Conservation (phyloP, 2,329 filamentous ascomycete genomes). For the Paecilomyces fulvus region DNA sequence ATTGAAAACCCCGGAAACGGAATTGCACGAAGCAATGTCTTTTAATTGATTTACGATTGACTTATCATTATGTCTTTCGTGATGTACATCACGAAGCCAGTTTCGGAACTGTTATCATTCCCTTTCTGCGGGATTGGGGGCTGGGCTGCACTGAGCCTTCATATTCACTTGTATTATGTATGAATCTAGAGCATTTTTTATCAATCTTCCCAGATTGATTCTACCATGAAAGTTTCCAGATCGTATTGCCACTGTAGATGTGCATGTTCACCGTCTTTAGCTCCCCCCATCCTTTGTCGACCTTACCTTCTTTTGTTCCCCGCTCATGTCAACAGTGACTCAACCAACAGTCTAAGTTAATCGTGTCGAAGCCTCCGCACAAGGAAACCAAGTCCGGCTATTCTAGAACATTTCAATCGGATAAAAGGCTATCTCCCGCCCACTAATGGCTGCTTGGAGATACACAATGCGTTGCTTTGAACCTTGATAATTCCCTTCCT, state of each 20-base stretch:
- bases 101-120: neutral
- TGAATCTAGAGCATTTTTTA: neutral
- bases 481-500: neutral
- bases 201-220: neutral
- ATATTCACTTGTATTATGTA: neutral
- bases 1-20: slow-evolving; percentile 27
- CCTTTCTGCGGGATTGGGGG: neutral
- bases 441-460: neutral
- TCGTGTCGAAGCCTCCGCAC: neutral
- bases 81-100: neutral
- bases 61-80: neutral
- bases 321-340: neutral
- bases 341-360: neutral
- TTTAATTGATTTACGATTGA: neutral
- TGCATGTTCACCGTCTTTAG: neutral
- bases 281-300: neutral
- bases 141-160: neutral
- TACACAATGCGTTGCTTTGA: neutral
- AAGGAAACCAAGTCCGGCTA: neutral
- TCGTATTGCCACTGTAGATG: too few species aligned
- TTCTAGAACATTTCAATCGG: neutral
- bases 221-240: neutral
- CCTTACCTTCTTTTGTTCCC: neutral
- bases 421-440: neutral
- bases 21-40: neutral